A percentile compares a stretch with the other conserved stretches of the same genome.
phyloP scores from a whole-genome alignment of 192 early-diverging fungal genomes.

The Nowakowskiella sp. region DNA sequence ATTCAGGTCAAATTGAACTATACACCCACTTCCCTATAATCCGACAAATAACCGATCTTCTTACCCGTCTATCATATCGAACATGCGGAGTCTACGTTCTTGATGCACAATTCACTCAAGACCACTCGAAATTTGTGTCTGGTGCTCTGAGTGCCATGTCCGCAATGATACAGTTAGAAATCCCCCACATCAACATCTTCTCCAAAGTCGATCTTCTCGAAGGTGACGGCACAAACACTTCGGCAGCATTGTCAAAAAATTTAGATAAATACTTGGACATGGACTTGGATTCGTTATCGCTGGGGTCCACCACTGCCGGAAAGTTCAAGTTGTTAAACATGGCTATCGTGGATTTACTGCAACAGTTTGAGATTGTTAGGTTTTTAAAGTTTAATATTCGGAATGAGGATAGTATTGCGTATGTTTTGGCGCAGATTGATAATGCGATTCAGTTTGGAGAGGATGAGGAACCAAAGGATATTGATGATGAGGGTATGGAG shows the following conservation, averaged over 20 bases:
- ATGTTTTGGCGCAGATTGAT: conserved; percentile 82
- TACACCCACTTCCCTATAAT: conserved; percentile 98
- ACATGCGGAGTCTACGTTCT: conserved; percentile 92
- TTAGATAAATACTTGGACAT: conserved; percentile 52
- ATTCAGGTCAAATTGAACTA: conserved; percentile 85
- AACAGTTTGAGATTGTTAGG: conserved; percentile 95
- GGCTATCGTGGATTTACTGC: conserved; percentile 77
- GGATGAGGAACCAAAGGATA: conserved; percentile 92
- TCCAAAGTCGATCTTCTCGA: conserved; percentile 94
- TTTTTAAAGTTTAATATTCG: conserved; percentile 89
- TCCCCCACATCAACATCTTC: conserved; percentile 98
- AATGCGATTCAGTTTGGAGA: conserved; percentile 96
- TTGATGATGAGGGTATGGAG: conserved; percentile 25
- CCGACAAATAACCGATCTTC: conserved; percentile 61
- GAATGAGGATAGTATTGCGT: conserved; percentile 88
- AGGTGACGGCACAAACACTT: too few species aligned
- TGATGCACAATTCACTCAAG: conserved; percentile 91
- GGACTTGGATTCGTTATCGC: conserved; percentile 79
- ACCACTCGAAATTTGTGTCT: conserved; percentile 92
- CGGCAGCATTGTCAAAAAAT: conserved; percentile 17
- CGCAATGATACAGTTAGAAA: conserved; percentile 92
- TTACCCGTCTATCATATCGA: conserved; percentile 66
- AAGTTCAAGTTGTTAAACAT: conserved; percentile 80
- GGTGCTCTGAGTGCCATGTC: conserved; percentile 93
- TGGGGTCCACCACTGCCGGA: conserved; percentile 62